Evolutionary conservation across 2,329 filamentous ascomycete genomes (phyloP), one percentile per base, ranked within the genome.

Genomic region (Hypoxylon rubiginosum): DNA sequence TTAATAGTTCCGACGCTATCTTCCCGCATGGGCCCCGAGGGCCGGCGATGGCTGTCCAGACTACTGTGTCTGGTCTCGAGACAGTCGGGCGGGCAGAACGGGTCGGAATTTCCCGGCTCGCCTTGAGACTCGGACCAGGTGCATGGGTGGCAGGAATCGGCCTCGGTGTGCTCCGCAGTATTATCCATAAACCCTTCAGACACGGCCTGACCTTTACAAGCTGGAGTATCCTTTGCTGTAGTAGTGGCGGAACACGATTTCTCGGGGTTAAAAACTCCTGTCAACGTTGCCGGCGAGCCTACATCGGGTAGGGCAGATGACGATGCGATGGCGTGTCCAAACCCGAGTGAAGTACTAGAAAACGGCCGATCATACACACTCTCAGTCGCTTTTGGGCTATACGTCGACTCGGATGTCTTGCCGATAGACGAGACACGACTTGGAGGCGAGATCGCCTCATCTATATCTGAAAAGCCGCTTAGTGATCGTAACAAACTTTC

Each of bases 71-170:
- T 62, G 1, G 66, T 64, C 15, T 63, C 30, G 28, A 69, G 61
- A 24, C 72, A 77, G 10, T 46, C 45, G 6, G 65, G 39, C 4
- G 71, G 73, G 48, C 74, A 75, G 45, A 76, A 76, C 3, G 73
- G 73, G 36, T 76, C 72, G 24, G 73, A 75, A 45, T 76, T 58
- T 5, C 74, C 73, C 4, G 74, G 74, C 28, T 76, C 74, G 19
- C 74, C 73, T 30, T 68, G 70, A 13, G 65, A 67, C n/a, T 65
- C 60, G 8, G 73, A 59, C 74, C 69, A 75, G 8, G 67, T 74
- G 53, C 76, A 66, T 3, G 72, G 72, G 43, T 76, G 74, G 36
- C 74, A 73, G 5, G 71, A 71, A n/a, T 43, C 51, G 9, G 58
- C 28, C 13, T 21, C 19, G 15, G 10, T 8, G 9, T 55, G 28